Evolutionary conservation across 345 rosid species (phyloP), one percentile per base, ranked within the genome.

Genomic region (Dipteronia dyeriana): DNA sequence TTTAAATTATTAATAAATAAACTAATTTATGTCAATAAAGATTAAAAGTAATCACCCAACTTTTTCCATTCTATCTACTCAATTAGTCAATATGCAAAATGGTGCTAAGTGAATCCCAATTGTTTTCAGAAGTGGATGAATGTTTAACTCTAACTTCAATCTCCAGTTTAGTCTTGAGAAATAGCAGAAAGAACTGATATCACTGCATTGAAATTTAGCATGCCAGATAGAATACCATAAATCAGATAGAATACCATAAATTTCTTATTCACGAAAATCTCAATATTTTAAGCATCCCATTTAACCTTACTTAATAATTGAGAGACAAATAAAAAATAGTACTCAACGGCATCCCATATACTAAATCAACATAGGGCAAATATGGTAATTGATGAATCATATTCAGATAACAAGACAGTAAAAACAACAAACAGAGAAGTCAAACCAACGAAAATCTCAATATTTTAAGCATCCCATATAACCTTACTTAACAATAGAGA

Each of bases 381-480:
- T 11, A 31, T n/a, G 57, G 1, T n/a, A 8, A 65, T 29, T 31
- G 22, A 53, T 20, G 43, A 49, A 74, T 43, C 60, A 74, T 47
- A 25, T 47, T 13, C 16, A 49, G 5, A 29, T 29, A 1, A 23
- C 56, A 20, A 75, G 54, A 53, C 38, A 38, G 71, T 34, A 72
- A 26, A 38, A 68, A 61, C 71, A 75, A 16, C 66, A 78, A n/a
- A 75, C 54, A 53, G 34, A 39, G 20, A 68, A 53, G 5, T 19
- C 61, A 54, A 79, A 68, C 64, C 45, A 64, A 39, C 2, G 39
- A 41, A 47, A 60, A 25, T 51, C 34, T n/a, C 53, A 57, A 61
- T 43, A 61, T 61, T 61, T 14, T 3, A 60, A 29, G 76, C 19
- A 73, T 43, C 68, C 2, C 8, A 16, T 25, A 31, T 22, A 41